Percentiles rank a stretch among this genome's conserved stretches.
These are phyloP conservation scores for Vaccinium myrtillus DNA, from an alignment of 148 eudicot genomes.

Conservation along the genomic window DNA sequence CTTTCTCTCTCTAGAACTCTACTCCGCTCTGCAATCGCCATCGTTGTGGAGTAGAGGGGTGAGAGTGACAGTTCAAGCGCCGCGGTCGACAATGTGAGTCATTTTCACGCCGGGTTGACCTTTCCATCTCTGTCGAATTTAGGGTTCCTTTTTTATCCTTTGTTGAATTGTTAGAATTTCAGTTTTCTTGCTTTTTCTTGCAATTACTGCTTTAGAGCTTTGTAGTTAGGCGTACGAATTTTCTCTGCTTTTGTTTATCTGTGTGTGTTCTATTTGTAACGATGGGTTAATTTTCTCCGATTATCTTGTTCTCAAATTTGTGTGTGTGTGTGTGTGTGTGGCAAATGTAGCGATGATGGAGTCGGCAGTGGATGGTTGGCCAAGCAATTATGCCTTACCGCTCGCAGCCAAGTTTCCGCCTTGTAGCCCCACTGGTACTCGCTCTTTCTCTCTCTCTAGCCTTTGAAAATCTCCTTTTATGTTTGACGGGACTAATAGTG, in stretches of 20 bases:
- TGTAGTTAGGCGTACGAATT: not conserved
- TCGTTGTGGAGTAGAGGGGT: not conserved
- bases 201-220: not conserved
- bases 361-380: slow-evolving; percentile 1
- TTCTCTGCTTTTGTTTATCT: not conserved
- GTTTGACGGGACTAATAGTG: not conserved
- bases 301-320: not conserved
- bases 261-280: too few species aligned
- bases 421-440: slow-evolving; percentile 16
- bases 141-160: not conserved
- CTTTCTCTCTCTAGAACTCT: not conserved
- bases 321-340: not conserved
- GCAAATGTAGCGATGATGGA: slow-evolving; percentile 20
- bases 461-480: not conserved
- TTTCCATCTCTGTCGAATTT: not conserved
- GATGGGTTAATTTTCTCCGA: not conserved
- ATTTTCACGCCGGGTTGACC: not conserved
- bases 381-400: not conserved
- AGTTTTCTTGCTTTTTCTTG: not conserved
- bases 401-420: not conserved
- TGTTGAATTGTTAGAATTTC: not conserved
- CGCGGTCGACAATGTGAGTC: slow-evolving; percentile 10
- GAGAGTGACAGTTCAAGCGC: not conserved
- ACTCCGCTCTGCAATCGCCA: not conserved
- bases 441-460: not conserved